phyloP scores from a whole-genome alignment of 1,139 yeast species.

The Saccharomyces uvarum region DNA sequence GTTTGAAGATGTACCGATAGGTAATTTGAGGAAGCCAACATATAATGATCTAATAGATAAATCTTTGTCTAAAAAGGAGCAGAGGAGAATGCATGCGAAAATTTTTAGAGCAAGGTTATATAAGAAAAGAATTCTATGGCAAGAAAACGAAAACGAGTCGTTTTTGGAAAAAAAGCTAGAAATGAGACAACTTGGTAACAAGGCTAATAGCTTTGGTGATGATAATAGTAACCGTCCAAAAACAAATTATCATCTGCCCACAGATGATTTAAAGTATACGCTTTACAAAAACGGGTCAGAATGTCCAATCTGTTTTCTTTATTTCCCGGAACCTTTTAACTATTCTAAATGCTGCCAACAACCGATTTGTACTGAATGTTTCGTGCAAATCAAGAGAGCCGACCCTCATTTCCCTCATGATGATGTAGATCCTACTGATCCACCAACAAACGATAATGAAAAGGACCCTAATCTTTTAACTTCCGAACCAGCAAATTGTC shows the following conservation, averaged over 20 bases:
- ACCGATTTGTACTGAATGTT: conserved; percentile 92
- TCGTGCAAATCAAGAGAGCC: conserved; percentile 85
- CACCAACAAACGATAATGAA: conserved; percentile 31
- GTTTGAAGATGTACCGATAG: conserved; percentile 43
- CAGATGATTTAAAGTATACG: conserved; percentile 38
- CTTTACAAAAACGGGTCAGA: conserved; percentile 65
- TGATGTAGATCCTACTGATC: conserved; percentile 34
- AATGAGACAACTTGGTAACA: conserved; percentile 3
- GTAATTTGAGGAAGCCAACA: conserved; percentile 34
- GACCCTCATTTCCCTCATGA: conserved; percentile 94
- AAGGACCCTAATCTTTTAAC: conserved; percentile 55
- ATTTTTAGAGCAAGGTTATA: conserved; percentile 43
- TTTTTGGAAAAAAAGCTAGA: conserved; percentile 37
- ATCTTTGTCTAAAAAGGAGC: conserved; percentile 39
- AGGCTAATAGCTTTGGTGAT: conserved; percentile 11
- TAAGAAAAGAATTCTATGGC: conserved; percentile 43
- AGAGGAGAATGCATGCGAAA: conserved; percentile 48
- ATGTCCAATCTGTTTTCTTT: conserved; percentile 91
- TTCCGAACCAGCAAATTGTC: conserved; percentile 85
- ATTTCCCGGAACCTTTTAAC: conserved; percentile 72
- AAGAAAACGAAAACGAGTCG: conserved; percentile 45
- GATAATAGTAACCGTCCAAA: conserved; percentile 9
- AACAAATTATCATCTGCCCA: conserved; percentile 29
- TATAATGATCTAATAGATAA: conserved; percentile 42
- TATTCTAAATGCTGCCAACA: conserved; percentile 86